phyloP scores from a whole-genome alignment of 768 basidiomycete species.

The Suillus discolor region DNA sequence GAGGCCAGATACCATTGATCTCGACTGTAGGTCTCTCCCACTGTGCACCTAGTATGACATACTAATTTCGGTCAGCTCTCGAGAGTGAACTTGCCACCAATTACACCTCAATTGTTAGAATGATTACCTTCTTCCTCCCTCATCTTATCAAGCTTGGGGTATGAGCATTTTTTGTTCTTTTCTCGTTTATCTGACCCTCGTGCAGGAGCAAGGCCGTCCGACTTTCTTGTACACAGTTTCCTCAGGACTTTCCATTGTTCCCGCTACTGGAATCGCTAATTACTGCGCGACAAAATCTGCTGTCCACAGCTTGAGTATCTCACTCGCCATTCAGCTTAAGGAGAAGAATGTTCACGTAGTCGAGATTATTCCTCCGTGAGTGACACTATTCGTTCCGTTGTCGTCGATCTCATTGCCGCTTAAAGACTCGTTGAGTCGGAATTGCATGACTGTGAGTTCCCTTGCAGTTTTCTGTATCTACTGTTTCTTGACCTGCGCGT shows the following conservation, averaged over 20 bases:
- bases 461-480: not conserved
- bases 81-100: constrained; percentile 54
- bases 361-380: constrained; percentile 63
- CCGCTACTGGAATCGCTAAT: constrained; percentile 43
- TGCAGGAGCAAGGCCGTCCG: constrained; percentile 43
- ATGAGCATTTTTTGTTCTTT: constrained; percentile 13
- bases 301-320: constrained; percentile 51
- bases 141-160: constrained; percentile 60
- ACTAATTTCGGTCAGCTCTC: constrained; percentile 5
- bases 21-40: constrained; percentile 35
- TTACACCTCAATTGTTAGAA: constrained; percentile 51
- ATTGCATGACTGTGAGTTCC: constrained; percentile 54
- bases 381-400: constrained; percentile 10
- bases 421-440: constrained; percentile 61
- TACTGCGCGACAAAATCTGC: constrained; percentile 65
- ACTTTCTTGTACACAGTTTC: constrained; percentile 54
- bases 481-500: constrained; percentile 48
- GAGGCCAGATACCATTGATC: constrained; percentile 41
- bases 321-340: constrained; percentile 48
- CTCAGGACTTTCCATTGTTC: constrained; percentile 52
- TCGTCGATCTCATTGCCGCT: not conserved
- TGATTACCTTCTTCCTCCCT: constrained; percentile 52
- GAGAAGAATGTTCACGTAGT: constrained; percentile 54
- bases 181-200: constrained; percentile 2
- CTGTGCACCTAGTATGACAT: not conserved